Base-by-base conservation (phyloP, 1,284 basidiomycete genomes). In the Ceratorhiza oryzae-sativae region DNA sequence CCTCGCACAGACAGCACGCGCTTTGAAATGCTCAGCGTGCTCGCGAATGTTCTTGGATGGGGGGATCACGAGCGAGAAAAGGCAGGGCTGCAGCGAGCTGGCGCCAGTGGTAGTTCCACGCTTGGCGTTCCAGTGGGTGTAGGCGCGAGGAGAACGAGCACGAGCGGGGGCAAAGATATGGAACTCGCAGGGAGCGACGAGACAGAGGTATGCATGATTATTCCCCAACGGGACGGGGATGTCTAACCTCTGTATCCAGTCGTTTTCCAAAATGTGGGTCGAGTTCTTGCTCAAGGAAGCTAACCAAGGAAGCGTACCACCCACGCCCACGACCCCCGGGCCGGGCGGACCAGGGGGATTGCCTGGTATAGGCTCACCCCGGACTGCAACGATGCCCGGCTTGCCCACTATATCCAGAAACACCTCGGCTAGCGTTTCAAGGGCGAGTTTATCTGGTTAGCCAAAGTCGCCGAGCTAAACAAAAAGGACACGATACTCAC, bases 201-300 rank as follows among this genome's bases (percentile, higher is more conserved):
- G 80, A 89, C 91, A 25, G 88, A 93, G 86, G 91, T 90, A 75
- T 20, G 82, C 77, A 34, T 39, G 30, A 10, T n/a, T 9, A 23
- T 9, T 20, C 32, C 4, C 27, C 13, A 20, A 10, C 6, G n/a
- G n/a, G 34, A 36, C 3, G 41, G 20, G 15, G 36, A 41, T 8
- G 27, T 30, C 51, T 32, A 41, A 48, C 30, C 32, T 46, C 36
- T 61, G 55, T 25, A 61, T 42, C 5, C 76, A 97, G 93, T 95
- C 93, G 0, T 97, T 97, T 82, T 95, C 93, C 51, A 91, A 94
- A 68, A 86, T 97, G 13, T 98, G 94, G 89, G 95, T 98, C 62
- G 95, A 98, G 80, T 98, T 96, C 79, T 86, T 98, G 1, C 88
- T 97, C 75, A 95, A 94, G 48, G 94, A 97, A 83, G 90, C 94